Base-by-base conservation (phyloP, 1,284 basidiomycete genomes). In the Sphaerobolus stellatus region DNA sequence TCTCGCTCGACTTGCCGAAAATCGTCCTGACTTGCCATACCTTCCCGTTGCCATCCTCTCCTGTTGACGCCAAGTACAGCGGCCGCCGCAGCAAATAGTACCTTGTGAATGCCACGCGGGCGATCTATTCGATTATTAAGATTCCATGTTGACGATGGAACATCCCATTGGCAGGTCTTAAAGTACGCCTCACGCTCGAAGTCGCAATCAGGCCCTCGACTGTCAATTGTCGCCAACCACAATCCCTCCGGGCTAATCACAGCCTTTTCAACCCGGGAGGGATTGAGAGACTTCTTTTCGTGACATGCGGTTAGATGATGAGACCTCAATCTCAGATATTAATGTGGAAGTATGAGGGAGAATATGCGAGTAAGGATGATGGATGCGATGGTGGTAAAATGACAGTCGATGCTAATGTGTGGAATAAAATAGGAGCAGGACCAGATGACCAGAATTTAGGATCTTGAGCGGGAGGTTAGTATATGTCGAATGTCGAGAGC, bases 161-260 rank as follows among this genome's bases (percentile, higher is more conserved):
- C 62, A 18, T 88, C 83, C 91, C 94, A 96, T 56, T 74, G 75
- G 95, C 96, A 99, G 41, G 98, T 73, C 73, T 98, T 98, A 62
- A 99, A 78, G 64, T 89, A 88, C 22, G 88, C 77, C 64, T 94
- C 91, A 9, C 76, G 71, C 51, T 77, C 78, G 62, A 86, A 81
- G 22, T 75, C 74, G 18, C 82, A 82, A 44, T 88, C 83, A 14
- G 81, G 84, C 56, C 84, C 80, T 56, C 94, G 82, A 30, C 75
- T 75, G 69, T 99, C 96, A 34, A 94, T 72, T 0, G 96, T 97
- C 1, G 94, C 94, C 86, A 99, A 87, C 95, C 96, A 98, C 49
- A 84, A 78, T n/a, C 86, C 88, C 33, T 71, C 76, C 5, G 78
- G 70, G 2, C 88, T 89, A 52, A 95, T 77, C 2, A 79, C 82